Evolutionary conservation across 768 basidiomycete genomes (phyloP), one percentile per base, ranked within the genome.

Genomic region (Hortiboletus flavorubellus): DNA sequence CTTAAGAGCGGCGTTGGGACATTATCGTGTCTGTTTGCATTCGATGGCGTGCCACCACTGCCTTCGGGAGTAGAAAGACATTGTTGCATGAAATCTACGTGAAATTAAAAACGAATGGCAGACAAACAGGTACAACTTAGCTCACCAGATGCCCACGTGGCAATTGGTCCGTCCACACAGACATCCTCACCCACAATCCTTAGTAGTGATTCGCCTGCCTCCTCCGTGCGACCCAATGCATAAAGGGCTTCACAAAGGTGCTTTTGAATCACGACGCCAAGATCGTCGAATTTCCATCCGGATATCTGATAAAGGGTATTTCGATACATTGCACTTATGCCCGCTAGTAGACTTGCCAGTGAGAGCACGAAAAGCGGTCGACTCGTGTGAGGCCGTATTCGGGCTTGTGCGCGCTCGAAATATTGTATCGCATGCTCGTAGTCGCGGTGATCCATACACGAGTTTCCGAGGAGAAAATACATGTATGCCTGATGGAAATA

Each of bases 211-310:
- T 48, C 38, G 6, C 40, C 16, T 3, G 51, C 60, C 10, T 59
- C 51, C 18, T 40, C 21, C 3, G 15, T 43, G n/a, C 9, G 53
- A 49, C 53, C 49, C 6, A 34, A 49, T 1, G 54, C 43, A 46
- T 34, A 39, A 2, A 48, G 23, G 21, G 51, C 54, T 16, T 60
- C 58, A 18, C 58, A 56, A 29, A 46, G 34, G 1, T n/a, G 34
- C 7, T 41, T 46, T 37, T 26, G 42, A 30, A 57, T 42, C 7
- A 4, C 12, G 35, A 38, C 12, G 0, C 6, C 23, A 6, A 57
- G 54, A 44, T 37, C 42, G 7, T 40, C 30, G 8, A 59, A 59
- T 15, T 30, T 33, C 58, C 58, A 59, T 5, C 54, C 54, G 1
- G 41, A 38, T 29, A 56, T 56, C 58, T 59, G 21, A 6, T 4